phyloP scores from a whole-genome alignment of 176 grass and related monocot species.

The Musa schizocarpa region DNA sequence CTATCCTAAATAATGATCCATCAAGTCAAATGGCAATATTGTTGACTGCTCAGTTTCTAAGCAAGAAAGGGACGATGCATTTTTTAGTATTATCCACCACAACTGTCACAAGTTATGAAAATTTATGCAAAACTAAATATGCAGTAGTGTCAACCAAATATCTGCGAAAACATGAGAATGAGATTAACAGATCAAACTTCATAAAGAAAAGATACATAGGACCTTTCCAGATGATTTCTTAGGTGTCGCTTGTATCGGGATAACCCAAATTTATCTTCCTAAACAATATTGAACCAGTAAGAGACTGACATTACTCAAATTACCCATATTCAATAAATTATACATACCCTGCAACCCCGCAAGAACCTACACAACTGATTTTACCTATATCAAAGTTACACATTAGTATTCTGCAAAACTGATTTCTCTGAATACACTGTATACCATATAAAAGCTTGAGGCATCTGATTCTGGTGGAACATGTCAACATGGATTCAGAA shows the following conservation, averaged over 20 bases:
- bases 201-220: not conserved
- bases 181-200: not conserved
- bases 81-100: too few species aligned
- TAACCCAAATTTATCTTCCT: slow-evolving; percentile 6
- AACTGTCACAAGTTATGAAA: not conserved
- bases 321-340: slow-evolving; percentile 13
- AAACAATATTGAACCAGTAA: slow-evolving; percentile 15
- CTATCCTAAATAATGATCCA: too few species aligned
- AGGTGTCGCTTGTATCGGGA: not conserved
- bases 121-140: not conserved
- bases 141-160: not conserved
- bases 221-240: not conserved
- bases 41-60: too few species aligned
- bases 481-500: not conserved
- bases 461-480: not conserved
- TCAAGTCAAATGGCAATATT: too few species aligned
- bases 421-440: not conserved
- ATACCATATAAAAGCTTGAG: not conserved
- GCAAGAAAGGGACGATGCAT: too few species aligned
- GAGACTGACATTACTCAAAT: not conserved
- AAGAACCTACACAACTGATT: not conserved
- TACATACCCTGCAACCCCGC: slow-evolving; percentile 1
- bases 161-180: not conserved
- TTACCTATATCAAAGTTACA: slow-evolving; percentile 1
- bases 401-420: slow-evolving; percentile 4